phyloP scores from a whole-genome alignment of 2,329 filamentous ascomycete species.

The Colletotrichum tabaci region DNA sequence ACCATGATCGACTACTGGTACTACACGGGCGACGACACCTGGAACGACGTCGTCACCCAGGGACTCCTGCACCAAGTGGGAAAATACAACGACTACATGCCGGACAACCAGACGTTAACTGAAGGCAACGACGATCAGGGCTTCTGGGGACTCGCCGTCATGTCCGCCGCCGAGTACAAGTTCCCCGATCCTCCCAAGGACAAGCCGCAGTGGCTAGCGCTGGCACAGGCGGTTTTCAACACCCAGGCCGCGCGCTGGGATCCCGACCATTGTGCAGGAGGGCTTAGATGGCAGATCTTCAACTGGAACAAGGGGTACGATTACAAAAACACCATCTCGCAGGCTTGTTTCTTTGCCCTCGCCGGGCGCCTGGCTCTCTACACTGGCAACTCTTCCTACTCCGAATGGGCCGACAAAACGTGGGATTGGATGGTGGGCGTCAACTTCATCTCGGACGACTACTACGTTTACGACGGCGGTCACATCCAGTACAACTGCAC shows the following conservation, averaged over 20 bases:
- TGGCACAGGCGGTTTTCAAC: constrained; percentile 87
- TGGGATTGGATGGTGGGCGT: constrained; percentile 78
- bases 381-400: constrained; percentile 83
- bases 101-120: constrained; percentile 77
- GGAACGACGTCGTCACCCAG: constrained; percentile 77
- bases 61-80: constrained; percentile 84
- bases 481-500: constrained; percentile 72
- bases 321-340: constrained; percentile 80
- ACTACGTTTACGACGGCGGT: constrained; percentile 75
- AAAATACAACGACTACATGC: constrained; percentile 82
- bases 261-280: constrained; percentile 76
- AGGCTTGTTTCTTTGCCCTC: constrained; percentile 74
- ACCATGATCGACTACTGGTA: constrained; percentile 88
- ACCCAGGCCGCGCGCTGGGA: constrained; percentile 84
- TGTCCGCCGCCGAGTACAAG: constrained; percentile 79
- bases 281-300: constrained; percentile 88
- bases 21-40: constrained; percentile 81
- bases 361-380: constrained; percentile 80
- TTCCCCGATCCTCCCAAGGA: constrained; percentile 72
- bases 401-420: constrained; percentile 80
- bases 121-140: constrained; percentile 84
- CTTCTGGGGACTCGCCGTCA: constrained; percentile 80
- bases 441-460: constrained; percentile 72
- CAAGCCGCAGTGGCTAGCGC: constrained; percentile 77
- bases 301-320: constrained; percentile 85